phyloP scores from a whole-genome alignment of 2,329 filamentous ascomycete species.

The Simplicillium aogashimaense region DNA sequence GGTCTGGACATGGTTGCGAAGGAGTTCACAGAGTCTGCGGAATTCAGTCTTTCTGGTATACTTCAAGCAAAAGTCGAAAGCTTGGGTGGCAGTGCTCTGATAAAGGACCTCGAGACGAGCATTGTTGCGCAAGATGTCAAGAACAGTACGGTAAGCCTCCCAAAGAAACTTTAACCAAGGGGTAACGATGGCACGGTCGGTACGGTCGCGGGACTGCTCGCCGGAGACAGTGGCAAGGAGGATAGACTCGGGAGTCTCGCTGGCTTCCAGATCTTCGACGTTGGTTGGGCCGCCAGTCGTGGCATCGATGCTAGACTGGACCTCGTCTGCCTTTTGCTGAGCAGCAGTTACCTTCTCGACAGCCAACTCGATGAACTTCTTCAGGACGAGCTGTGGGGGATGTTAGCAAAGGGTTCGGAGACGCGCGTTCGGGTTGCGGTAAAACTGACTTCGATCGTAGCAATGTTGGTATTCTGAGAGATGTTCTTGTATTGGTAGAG shows the following conservation, averaged over 20 bases:
- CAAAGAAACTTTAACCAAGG: constrained; percentile 99
- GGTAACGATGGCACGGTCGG: constrained; percentile 94
- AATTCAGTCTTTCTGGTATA: constrained; percentile 99
- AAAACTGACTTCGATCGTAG: constrained; percentile 74
- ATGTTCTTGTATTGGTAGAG: constrained; percentile 99
- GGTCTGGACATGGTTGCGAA: constrained; percentile 97
- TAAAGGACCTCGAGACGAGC: constrained; percentile 95
- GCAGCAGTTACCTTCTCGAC: constrained; percentile 94
- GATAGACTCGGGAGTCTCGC: constrained; percentile 95
- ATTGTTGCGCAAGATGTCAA: constrained; percentile 99
- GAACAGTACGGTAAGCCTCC: constrained; percentile 97
- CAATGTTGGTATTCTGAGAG: constrained; percentile 96
- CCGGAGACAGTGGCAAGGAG: constrained; percentile 95
- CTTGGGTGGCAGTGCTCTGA: constrained; percentile 94
- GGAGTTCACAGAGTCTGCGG: constrained; percentile 92
- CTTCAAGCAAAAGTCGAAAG: constrained; percentile 97
- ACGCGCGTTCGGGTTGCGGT: not conserved
- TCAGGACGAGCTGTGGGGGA: constrained; percentile 64
- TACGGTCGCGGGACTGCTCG: constrained; percentile 94
- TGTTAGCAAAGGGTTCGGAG: constrained; percentile 7
- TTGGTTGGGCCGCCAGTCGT: constrained; percentile 48
- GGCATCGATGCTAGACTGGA: constrained; percentile 79
- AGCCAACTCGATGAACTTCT: constrained; percentile 95
- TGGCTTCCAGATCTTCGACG: constrained; percentile 91
- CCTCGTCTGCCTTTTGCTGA: constrained; percentile 90